phyloP scores from a whole-genome alignment of 1,139 yeast genomes.

The Arxiozyma slooffiae region DNA sequence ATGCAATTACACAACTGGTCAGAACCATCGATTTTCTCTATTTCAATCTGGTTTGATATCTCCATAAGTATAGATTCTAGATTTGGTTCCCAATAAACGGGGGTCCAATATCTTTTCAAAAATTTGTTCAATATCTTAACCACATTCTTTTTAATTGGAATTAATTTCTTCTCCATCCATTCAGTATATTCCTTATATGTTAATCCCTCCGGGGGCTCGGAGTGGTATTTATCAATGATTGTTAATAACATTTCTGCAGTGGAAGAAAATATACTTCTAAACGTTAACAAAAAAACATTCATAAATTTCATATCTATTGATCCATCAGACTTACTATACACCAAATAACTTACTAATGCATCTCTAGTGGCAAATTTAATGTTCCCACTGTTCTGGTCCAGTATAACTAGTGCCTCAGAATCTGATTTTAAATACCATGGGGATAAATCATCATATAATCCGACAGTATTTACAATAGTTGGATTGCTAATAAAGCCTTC shows the following conservation, averaged over 20 bases:
- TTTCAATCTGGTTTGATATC: constrained; percentile 44
- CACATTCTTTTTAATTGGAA: constrained; percentile 58
- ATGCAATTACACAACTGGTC: constrained; percentile 25
- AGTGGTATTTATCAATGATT: constrained; percentile 55
- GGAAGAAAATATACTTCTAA: constrained; percentile 58
- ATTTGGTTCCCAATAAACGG: constrained; percentile 45
- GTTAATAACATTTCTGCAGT: constrained; percentile 54
- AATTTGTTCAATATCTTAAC: constrained; percentile 61
- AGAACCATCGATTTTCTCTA: constrained; percentile 39
- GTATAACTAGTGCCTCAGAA: constrained; percentile 59
- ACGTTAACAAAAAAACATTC: constrained; percentile 61
- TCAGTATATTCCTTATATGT: constrained; percentile 69
- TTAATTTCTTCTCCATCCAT: constrained; percentile 58
- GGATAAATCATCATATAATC: constrained; percentile 20
- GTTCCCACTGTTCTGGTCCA: constrained; percentile 54
- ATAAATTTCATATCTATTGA: constrained; percentile 42
- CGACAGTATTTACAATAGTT: background rate
- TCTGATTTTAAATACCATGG: constrained; percentile 84
- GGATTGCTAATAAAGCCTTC: constrained; percentile 22
- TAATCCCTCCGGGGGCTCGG: constrained; percentile 81
- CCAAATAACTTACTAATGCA: constrained; percentile 73
- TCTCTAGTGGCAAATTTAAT: constrained; percentile 79
- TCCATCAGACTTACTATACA: constrained; percentile 66
- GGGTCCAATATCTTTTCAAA: constrained; percentile 68
- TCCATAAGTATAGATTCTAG: constrained; percentile 43